A percentile compares a stretch with the other conserved stretches of the same genome.
Evolutionary conservation across 495 filamentous ascomycete genomes (phyloP).

Genomic region (Xylaria intraflava): DNA sequence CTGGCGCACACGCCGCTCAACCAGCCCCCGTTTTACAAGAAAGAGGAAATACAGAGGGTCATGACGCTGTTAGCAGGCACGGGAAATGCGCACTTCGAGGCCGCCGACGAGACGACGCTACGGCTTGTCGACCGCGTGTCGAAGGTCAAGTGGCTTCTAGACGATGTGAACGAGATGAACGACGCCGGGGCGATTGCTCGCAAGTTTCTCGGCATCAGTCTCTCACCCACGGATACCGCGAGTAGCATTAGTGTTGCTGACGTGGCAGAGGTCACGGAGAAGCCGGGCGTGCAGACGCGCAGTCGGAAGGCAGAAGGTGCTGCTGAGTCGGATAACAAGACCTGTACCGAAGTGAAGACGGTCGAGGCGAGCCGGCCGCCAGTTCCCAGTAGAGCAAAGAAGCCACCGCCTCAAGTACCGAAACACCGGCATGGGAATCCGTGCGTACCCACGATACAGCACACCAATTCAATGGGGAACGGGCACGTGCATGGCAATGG

Average conservation of each 20-base stretch:
- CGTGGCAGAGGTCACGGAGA: slow-evolving; percentile 72
- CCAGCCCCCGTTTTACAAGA: slow-evolving; percentile 82
- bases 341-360: slow-evolving; percentile 1
- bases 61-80: slow-evolving; percentile 58
- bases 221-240: slow-evolving; percentile 40
- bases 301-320: slow-evolving; percentile 45
- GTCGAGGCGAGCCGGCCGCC: slow-evolving; percentile 3
- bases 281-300: slow-evolving; percentile 78
- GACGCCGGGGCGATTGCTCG: slow-evolving; percentile 40
- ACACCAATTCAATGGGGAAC: slow-evolving; percentile 21
- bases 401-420: slow-evolving; percentile 41
- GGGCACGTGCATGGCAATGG: not conserved
- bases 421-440: slow-evolving; percentile 43
- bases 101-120: slow-evolving; percentile 82
- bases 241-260: slow-evolving; percentile 65
- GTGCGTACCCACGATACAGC: slow-evolving; percentile 23
- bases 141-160: slow-evolving; percentile 72
- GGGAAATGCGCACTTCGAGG: slow-evolving; percentile 74
- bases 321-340: slow-evolving; percentile 6
- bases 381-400: slow-evolving; percentile 30
- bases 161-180: slow-evolving; percentile 34
- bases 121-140: slow-evolving; percentile 76
- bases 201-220: slow-evolving; percentile 44
- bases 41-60: slow-evolving; percentile 70
- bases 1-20: slow-evolving; percentile 85